These are phyloP conservation scores for Malus sieversii DNA, from an alignment of 306 rosid species.

Conservation along the genomic window DNA sequence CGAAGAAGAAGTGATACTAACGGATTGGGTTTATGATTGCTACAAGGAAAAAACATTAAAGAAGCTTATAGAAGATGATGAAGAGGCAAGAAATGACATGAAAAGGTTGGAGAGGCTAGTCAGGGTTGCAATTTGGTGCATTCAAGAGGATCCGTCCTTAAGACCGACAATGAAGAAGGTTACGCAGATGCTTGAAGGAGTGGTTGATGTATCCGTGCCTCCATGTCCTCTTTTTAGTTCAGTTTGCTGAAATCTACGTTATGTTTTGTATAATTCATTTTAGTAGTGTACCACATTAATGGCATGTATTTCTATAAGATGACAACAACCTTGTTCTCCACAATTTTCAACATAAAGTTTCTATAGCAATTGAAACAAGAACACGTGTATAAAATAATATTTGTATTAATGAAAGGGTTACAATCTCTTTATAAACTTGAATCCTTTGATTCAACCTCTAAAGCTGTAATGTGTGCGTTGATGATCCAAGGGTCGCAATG, in stretches of 20 bases:
- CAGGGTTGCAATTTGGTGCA: conserved; percentile 18
- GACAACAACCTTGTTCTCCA: too few relatives aligned
- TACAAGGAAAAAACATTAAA: background rate
- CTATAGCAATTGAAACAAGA: too few relatives aligned
- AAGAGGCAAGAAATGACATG: conserved; percentile 11
- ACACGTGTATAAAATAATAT: too few relatives aligned
- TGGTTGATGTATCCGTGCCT: conserved; percentile 8
- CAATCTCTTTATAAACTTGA: too few relatives aligned
- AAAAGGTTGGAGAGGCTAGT: conserved; percentile 10
- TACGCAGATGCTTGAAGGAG: conserved; percentile 19
- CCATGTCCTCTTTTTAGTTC: conserved; percentile 5
- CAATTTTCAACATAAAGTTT: too few relatives aligned
- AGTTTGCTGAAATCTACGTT: background rate
- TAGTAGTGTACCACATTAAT: too few relatives aligned
- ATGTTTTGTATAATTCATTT: background rate
- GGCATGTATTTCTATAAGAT: too few relatives aligned
- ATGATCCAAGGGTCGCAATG: too few relatives aligned
- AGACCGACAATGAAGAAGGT: conserved; percentile 22
- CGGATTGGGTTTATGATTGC: conserved; percentile 17
- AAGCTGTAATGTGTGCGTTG: too few relatives aligned
- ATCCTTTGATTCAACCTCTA: too few relatives aligned
- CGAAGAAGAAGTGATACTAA: conserved; percentile 10
- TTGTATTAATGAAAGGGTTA: too few relatives aligned
- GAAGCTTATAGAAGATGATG: background rate
- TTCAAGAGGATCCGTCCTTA: conserved; percentile 20